These are phyloP conservation scores for Furcasterigmium sp. DNA, from an alignment of 2,329 filamentous ascomycete species.

Conservation along the genomic window DNA sequence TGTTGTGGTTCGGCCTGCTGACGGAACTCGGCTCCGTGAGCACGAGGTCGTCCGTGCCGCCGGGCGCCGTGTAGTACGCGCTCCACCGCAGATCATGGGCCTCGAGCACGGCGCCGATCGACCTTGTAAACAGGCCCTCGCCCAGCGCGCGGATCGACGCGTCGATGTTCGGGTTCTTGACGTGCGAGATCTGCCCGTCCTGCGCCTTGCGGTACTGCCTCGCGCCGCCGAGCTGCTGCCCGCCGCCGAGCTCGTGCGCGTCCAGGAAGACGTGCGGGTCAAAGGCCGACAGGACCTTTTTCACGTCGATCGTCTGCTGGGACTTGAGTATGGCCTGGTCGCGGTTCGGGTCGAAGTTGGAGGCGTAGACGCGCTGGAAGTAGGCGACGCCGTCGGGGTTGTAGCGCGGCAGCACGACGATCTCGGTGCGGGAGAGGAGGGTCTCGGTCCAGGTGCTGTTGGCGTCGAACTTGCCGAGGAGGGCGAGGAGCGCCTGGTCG, in stretches of 20 bases:
- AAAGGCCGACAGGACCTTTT: constrained; percentile 5
- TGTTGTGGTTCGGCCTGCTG: constrained; percentile 7
- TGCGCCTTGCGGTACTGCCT: constrained; percentile 8
- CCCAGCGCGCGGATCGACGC: constrained; percentile 4
- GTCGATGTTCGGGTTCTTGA: constrained; percentile 10
- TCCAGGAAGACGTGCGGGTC: constrained; percentile 8
- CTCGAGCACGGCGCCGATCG: constrained; percentile 3
- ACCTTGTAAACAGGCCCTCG: constrained; percentile 6
- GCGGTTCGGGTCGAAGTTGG: constrained; percentile 7
- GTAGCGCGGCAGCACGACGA: constrained; percentile 8
- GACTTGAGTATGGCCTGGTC: constrained; percentile 8
- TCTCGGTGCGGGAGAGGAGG: constrained; percentile 5
- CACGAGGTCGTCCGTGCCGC: constrained; percentile 4
- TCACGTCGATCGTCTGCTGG: constrained; percentile 6
- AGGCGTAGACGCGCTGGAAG: constrained; percentile 8
- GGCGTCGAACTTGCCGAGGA: constrained; percentile 6
- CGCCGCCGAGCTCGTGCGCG: constrained; percentile 8
- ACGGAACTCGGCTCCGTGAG: constrained; percentile 7
- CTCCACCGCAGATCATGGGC: constrained; percentile 4
- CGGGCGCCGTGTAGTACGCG: constrained; percentile 6
- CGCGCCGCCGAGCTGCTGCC: constrained; percentile 1
- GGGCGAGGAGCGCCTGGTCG: constrained; percentile 7
- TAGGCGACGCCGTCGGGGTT: constrained; percentile 9
- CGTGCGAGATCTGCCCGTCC: constrained; percentile 4
- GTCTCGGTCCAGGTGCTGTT: constrained; percentile 5